Evolutionary conservation across 2,329 filamentous ascomycete species (phyloP).

Genomic region (Exophiala spinifera): DNA sequence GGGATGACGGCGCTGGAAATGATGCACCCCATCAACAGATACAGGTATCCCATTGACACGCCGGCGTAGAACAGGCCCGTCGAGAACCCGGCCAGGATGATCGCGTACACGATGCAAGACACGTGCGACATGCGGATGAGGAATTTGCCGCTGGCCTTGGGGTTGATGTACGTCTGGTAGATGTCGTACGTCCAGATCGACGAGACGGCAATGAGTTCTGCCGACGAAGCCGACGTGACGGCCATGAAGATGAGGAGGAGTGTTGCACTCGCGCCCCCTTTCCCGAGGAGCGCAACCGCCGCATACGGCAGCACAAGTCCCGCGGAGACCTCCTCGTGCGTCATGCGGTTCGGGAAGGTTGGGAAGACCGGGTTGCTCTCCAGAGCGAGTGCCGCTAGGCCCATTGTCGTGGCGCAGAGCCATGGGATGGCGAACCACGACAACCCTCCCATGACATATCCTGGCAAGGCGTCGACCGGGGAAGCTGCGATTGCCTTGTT

Average conservation of each 20-base stretch:
- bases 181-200: slow-evolving; percentile 87
- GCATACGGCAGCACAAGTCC: slow-evolving; percentile 83
- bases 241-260: slow-evolving; percentile 86
- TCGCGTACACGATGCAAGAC: slow-evolving; percentile 69
- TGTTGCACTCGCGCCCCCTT: slow-evolving; percentile 74
- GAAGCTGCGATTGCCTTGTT: slow-evolving; percentile 90
- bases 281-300: slow-evolving; percentile 76
- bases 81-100: slow-evolving; percentile 74
- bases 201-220: slow-evolving; percentile 81
- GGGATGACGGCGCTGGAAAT: slow-evolving; percentile 83
- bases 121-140: slow-evolving; percentile 78
- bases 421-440: slow-evolving; percentile 93
- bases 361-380: slow-evolving; percentile 64
- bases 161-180: slow-evolving; percentile 84
- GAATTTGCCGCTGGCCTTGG: slow-evolving; percentile 67
- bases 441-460: slow-evolving; percentile 82
- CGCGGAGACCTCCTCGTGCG: slow-evolving; percentile 69
- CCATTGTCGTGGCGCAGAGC: slow-evolving; percentile 85
- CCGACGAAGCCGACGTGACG: slow-evolving; percentile 77
- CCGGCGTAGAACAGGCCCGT: slow-evolving; percentile 71
- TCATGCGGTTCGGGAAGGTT: slow-evolving; percentile 64
- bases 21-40: slow-evolving; percentile 87
- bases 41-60: slow-evolving; percentile 77
- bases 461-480: slow-evolving; percentile 79
- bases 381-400: slow-evolving; percentile 74